Conservation (phyloP, 495 filamentous ascomycete genomes). For the Aspergillus cavernicola region DNA sequence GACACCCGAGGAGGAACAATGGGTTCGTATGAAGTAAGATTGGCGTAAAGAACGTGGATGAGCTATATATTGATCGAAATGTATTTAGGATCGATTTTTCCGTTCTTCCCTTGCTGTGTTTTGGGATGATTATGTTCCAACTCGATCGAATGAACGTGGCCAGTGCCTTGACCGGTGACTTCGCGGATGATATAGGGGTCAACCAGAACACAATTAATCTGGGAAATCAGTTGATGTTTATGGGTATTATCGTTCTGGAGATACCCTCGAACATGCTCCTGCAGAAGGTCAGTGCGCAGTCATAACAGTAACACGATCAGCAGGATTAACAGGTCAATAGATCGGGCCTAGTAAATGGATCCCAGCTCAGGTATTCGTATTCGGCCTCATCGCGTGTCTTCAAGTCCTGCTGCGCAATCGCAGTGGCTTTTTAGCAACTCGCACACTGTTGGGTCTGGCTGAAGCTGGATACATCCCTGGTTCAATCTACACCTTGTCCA, state of each 20-base stretch:
- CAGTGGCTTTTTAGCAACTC: constrained; percentile 39
- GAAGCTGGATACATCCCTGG: constrained; percentile 58
- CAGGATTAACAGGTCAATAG: constrained; percentile 6
- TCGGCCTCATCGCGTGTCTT: constrained; percentile 48
- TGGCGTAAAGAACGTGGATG: no score
- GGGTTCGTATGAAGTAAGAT: background rate
- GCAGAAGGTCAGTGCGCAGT: constrained; percentile 13
- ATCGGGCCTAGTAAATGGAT: constrained; percentile 51
- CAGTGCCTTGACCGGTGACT: constrained; percentile 41
- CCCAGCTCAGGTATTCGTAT: constrained; percentile 46
- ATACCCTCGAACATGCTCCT: constrained; percentile 50
- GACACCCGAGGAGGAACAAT: background rate
- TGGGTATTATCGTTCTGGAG: constrained; percentile 51
- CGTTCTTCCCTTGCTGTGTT: constrained; percentile 42
- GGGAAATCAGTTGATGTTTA: constrained; percentile 50
- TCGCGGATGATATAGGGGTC: constrained; percentile 42
- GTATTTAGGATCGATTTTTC: constrained; percentile 33
- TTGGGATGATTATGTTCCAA: constrained; percentile 49
- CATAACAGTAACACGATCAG: background rate
- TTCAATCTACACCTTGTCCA: constrained; percentile 52
- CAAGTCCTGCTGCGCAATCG: constrained; percentile 49
- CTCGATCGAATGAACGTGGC: constrained; percentile 48
- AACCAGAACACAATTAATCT: constrained; percentile 52
- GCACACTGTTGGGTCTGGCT: constrained; percentile 46
- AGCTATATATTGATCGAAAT: no score